Base-by-base conservation (phyloP, 805 yeast species). In the Kluyveromyces wickerhamii region DNA sequence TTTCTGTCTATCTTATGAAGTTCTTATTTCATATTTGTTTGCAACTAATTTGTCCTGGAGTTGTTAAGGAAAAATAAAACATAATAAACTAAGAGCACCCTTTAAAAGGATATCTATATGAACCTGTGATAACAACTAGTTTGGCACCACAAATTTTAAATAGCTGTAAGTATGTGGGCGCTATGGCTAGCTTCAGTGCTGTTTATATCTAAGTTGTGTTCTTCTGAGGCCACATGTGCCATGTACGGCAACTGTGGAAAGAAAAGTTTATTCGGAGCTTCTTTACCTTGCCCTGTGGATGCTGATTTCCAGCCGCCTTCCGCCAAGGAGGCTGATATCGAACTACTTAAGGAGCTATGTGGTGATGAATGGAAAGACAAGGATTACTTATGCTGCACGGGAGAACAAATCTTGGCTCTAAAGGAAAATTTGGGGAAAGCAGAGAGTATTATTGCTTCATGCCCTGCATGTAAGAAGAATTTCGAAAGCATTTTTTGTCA, bases 401-500 rank as follows among this genome's bases (percentile, higher is more conserved):
- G 59, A 15, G 73, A 63, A 12, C 96, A 88, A 51, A 57, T 82
- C 5, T 43, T 52, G 0, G 64, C 65, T 25, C 62, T 89, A 32
- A 71, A 71, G 44, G 61, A 66, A 23, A 79, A 78, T 47, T 55
- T 82, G 37, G 72, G 77, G 60, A 82, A 79, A 45, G 94, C 84
- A 15, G 94, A 80, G 43, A 75, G 84, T 1, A 55, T 85, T 38
- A 79, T 88, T 32, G 79, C 94, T 3, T 80, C 95, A 2, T 82
- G 98, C 57, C 96, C 96, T 2, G 97, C 98, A 0, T 89, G 98
- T 56, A 66, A 72, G 38, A 77, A 75, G 57, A 89, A 89, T 64
- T 89, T 89, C 57, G 74, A 74, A 49, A 82, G 80, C 48, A 66
- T 88, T 45, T 86, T 86, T 52, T 92, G 89, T 62, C 75, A 78